Conservation (phyloP, 2,329 filamentous ascomycete genomes). For the Aspergillus cejpii region DNA sequence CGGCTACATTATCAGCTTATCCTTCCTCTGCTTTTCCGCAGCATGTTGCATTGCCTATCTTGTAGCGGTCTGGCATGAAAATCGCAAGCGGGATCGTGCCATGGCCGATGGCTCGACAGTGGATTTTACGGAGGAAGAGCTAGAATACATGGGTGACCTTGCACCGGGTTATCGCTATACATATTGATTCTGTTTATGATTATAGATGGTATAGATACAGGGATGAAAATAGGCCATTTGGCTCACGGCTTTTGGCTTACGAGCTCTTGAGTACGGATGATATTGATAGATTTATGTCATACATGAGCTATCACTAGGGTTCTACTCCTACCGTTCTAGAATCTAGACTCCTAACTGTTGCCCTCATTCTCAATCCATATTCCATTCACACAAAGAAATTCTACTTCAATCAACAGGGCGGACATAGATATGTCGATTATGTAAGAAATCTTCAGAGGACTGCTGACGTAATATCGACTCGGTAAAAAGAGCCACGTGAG, state of each 20-base stretch:
- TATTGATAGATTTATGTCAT: no score
- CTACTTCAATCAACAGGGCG: no score
- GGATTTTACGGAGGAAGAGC: slow-evolving; percentile 28
- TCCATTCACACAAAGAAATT: no score
- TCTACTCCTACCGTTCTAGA: no score
- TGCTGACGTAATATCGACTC: slow-evolving; percentile 14
- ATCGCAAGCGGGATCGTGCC: slow-evolving; percentile 34
- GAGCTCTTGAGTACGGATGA: no score
- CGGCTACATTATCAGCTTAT: slow-evolving; percentile 71
- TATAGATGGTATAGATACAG: neutral
- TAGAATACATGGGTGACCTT: slow-evolving; percentile 37
- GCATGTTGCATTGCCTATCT: slow-evolving; percentile 42
- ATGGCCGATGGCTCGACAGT: slow-evolving; percentile 18
- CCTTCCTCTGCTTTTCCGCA: slow-evolving; percentile 63
- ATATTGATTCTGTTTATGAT: slow-evolving; percentile 18
- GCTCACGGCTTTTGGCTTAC: no score
- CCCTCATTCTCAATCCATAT: no score
- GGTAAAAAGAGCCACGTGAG: slow-evolving; percentile 12
- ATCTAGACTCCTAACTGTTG: no score
- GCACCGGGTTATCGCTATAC: slow-evolving; percentile 39
- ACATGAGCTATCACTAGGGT: no score
- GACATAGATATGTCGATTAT: no score
- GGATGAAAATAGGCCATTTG: no score
- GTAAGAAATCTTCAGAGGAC: no score
- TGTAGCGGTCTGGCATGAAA: slow-evolving; percentile 34